Base-by-base conservation (phyloP, 1,284 basidiomycete genomes). In the Tilletia indica region DNA sequence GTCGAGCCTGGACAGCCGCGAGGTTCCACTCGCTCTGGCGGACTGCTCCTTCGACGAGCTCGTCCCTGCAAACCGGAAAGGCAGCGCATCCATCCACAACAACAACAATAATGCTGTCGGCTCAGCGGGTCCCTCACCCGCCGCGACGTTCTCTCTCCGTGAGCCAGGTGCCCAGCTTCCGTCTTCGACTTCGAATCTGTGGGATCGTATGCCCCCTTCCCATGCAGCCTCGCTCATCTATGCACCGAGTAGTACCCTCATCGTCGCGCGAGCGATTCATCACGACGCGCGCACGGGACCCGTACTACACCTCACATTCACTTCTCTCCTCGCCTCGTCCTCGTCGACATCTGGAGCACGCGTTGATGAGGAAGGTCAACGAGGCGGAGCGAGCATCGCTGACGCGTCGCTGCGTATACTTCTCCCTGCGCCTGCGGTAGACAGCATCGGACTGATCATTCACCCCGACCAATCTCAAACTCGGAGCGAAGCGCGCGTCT, bases 1-100 rank as follows among this genome's bases (percentile, higher is more conserved):
- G 61, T 64, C 38, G 9, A 25, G 61, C 19, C 36, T 64, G 36
- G 36, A 39, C 19, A 34, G 36, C 12, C 34, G 34, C 19, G 61
- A 64, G 61, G 19, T 21, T 14, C 61, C 61, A 12, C 36, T 64
- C 34, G 61, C 61, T 14, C 61, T 64, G 31, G 61, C 38, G 39
- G 61, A 64, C 61, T 64, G 61, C 61, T 64, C 61, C 34, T 64
- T 64, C 34, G 61, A 64, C 36, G 61, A 64, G 61, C 61, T 64
- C 61, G 36, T 64, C 36, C 61, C 61, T 19, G 61, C 31, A 9
- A 45, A 45, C 42, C 42, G 42, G 42, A 45, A 45, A 45, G 42
- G 42, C 42, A 45, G 42, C 42, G 36, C 61, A 64, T 25, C 31
- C 31, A 19, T 21, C 19, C 19, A 25, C 61, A 38, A 25, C 31